A percentile compares a stretch with the other conserved stretches of the same genome.
phyloP scores from a whole-genome alignment of 352 stramenopile species.

The Globisporangium lucens region DNA sequence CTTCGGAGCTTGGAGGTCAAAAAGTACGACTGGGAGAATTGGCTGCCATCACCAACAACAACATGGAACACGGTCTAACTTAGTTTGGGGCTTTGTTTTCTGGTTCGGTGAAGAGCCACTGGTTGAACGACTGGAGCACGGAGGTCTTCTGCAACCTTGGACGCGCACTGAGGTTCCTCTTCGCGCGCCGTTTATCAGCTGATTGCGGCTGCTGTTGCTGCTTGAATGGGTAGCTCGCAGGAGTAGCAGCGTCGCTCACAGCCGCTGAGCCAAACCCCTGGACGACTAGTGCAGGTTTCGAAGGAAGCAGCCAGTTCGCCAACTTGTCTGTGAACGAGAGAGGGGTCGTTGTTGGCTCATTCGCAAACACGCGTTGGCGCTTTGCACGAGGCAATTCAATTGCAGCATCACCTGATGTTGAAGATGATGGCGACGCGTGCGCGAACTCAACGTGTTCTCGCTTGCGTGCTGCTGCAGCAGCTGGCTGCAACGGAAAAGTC shows the following conservation, averaged over 20 bases:
- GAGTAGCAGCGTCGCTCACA: background rate
- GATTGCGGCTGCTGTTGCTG: conserved; percentile 8
- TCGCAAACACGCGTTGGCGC: conserved; percentile 34
- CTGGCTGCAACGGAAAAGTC: conserved; percentile 25
- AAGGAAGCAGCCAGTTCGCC: conserved; percentile 56
- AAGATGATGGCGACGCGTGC: conserved; percentile 16
- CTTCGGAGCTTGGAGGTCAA: background rate
- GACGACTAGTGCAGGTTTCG: conserved; percentile 3
- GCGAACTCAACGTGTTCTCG: conserved; percentile 30
- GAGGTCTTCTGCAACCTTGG: conserved; percentile 23
- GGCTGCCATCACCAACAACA: background rate
- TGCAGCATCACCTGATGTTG: conserved; percentile 17
- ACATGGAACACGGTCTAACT: background rate
- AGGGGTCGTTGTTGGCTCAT: conserved; percentile 31
- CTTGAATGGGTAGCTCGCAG: conserved; percentile 33
- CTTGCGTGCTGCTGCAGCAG: conserved; percentile 23
- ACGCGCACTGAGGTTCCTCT: conserved; percentile 10
- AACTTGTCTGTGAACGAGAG: conserved; percentile 48
- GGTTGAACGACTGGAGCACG: conserved; percentile 38
- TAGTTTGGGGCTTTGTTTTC: conserved; percentile 32
- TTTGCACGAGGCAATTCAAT: conserved; percentile 29
- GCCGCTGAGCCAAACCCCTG: background rate
- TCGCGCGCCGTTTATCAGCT: conserved; percentile 3
- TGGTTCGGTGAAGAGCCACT: conserved; percentile 56
- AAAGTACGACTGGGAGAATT: background rate